Base-by-base conservation (phyloP, 2,329 filamentous ascomycete genomes). In the Lachnellula suecica region DNA sequence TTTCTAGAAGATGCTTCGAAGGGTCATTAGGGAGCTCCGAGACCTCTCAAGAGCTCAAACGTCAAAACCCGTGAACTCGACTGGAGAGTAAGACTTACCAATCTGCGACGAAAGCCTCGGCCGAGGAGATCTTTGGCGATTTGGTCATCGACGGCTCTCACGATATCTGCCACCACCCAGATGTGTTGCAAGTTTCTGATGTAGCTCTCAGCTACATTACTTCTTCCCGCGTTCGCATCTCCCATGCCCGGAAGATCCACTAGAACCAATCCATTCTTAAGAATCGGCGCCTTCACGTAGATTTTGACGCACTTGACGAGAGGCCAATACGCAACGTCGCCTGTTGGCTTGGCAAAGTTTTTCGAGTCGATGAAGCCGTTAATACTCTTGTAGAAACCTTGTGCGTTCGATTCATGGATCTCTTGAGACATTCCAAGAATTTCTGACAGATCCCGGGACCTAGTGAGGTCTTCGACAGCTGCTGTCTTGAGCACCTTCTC, bases 241-340 rank as follows among this genome's bases (percentile, higher is more conserved):
- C 75, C 74, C 0, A 79, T 70, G 7, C 80, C 79, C 0, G 79
- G 79, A 0, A 83, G 67, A 53, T 83, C 78, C 0, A 81, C 78
- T 4, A 82, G 67, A 0, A 75, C 72, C 2, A 78, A 71, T 0
- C 79, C 78, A 3, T 75, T 73, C 1, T 70, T 71, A 1, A 83
- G 62, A 0, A 78, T 71, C 1, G 71, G 60, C 0, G 76, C 68
- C 46, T 73, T 77, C 9, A 71, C 68, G 46, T 72, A 80, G 2
- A 82, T 68, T 2, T 66, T 61, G 3, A 74, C 71, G 1, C 62
- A 43, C 0, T 66, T 54, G 1, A 75, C 65, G 1, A 74, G 55
- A 0, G 72, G 72, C 72, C 72, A 75, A 0, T 60, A 57, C 0
- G 63, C 56, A 72, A 50, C 68, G n/a, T n/a, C n/a, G n/a, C n/a